Evolutionary conservation across 257 asterid species (phyloP).

Genomic region (Scutellaria barbata): DNA sequence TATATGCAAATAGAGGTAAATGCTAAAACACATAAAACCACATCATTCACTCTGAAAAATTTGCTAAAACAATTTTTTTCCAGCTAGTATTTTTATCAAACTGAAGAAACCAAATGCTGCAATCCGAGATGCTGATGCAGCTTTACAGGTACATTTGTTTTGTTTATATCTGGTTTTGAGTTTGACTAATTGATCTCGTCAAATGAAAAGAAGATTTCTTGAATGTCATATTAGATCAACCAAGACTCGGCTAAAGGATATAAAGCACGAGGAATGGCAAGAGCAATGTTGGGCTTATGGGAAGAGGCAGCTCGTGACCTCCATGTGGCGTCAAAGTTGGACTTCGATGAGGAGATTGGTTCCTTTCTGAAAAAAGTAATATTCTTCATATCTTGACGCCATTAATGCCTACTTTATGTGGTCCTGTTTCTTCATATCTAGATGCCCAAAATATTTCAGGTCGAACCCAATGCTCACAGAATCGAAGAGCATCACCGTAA

Average conservation of each 20-base stretch:
- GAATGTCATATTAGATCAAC: conserved; percentile 55
- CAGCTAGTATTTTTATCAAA: conserved; percentile 65
- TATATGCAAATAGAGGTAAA: conserved; percentile 70
- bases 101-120: conserved; percentile 85
- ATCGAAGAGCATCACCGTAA: conserved; percentile 74
- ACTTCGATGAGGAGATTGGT: conserved; percentile 73
- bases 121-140: conserved; percentile 79
- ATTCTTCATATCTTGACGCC: background rate
- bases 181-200: background rate
- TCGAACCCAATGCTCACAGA: conserved; percentile 69
- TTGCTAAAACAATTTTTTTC: background rate
- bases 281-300: conserved; percentile 85
- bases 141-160: conserved; percentile 55
- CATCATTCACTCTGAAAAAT: background rate
- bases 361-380: conserved; percentile 62
- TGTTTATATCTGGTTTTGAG: background rate
- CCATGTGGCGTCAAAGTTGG: conserved; percentile 70
- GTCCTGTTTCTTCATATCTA: background rate
- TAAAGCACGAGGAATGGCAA: conserved; percentile 81
- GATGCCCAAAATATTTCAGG: conserved; percentile 48
- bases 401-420: background rate
- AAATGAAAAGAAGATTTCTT: background rate
- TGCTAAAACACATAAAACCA: conserved; percentile 9
- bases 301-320: conserved; percentile 81
- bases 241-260: conserved; percentile 86